Conservation (phyloP, 257 asterid genomes). For the Avicennia marina region DNA sequence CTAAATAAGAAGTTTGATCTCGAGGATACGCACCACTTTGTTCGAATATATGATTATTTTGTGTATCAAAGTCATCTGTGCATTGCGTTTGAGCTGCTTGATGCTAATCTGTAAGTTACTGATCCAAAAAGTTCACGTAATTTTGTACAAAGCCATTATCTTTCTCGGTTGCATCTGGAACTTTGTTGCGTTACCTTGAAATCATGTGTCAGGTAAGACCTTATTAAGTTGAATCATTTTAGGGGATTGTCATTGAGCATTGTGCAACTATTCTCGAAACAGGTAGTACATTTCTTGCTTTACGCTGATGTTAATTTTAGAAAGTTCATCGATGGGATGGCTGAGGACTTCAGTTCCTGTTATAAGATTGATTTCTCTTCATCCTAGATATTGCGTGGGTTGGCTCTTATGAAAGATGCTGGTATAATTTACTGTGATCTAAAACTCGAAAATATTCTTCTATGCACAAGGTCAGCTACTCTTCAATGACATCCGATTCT, state of each 20-base stretch:
- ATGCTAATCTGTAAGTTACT: slow-evolving; percentile 82
- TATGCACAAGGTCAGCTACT: slow-evolving; percentile 77
- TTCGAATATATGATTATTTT: slow-evolving; percentile 93
- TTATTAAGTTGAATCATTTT: slow-evolving; percentile 85
- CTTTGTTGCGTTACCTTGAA: slow-evolving; percentile 20
- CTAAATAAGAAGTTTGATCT: slow-evolving; percentile 96
- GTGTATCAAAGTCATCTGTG: slow-evolving; percentile 82
- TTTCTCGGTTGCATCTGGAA: slow-evolving; percentile 16
- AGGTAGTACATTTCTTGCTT: slow-evolving; percentile 48
- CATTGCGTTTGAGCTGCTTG: slow-evolving; percentile 93
- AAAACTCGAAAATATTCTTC: slow-evolving; percentile 96
- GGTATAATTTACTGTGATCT: slow-evolving; percentile 95
- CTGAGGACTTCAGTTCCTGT: slow-evolving; percentile 12
- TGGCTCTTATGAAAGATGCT: slow-evolving; percentile 93
- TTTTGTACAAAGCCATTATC: not conserved
- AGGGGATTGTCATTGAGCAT: slow-evolving; percentile 90
- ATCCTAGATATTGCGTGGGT: slow-evolving; percentile 79
- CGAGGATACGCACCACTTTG: slow-evolving; percentile 98
- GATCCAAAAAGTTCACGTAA: slow-evolving; percentile 7
- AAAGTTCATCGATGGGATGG: slow-evolving; percentile 19
- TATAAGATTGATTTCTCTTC: slow-evolving; percentile 20
- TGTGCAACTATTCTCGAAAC: slow-evolving; percentile 94
- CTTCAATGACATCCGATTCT: slow-evolving; percentile 22
- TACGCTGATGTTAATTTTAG: slow-evolving; percentile 15
- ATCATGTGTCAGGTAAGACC: slow-evolving; percentile 77